phyloP scores from a whole-genome alignment of 306 rosid species.

The Styphnolobium japonicum region DNA sequence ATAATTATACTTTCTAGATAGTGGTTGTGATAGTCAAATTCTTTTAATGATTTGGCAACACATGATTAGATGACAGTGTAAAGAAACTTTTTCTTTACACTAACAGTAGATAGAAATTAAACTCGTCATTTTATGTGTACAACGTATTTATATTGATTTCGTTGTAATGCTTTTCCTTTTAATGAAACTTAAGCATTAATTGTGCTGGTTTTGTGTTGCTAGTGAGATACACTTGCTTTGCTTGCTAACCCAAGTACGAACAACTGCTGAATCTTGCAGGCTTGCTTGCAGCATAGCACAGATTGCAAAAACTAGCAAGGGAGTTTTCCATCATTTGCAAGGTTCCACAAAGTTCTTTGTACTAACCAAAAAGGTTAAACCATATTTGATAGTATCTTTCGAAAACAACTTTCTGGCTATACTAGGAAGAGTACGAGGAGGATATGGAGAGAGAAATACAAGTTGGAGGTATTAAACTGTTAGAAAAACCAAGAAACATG shows the following conservation, averaged over 20 bases:
- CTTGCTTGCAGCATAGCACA: background rate
- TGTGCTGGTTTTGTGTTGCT: background rate
- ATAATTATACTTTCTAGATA: too few species aligned
- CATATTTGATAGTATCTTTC: background rate
- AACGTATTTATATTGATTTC: background rate
- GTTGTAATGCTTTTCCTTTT: background rate
- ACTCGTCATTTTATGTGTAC: background rate
- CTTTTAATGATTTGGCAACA: too few species aligned
- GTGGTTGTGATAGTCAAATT: too few species aligned
- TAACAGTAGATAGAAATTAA: too few species aligned
- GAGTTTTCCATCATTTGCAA: slow-evolving; percentile 5
- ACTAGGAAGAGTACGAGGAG: background rate
- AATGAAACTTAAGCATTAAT: background rate
- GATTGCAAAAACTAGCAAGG: background rate
- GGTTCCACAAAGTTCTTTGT: background rate
- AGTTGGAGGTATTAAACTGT: too few species aligned
- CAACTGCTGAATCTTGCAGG: background rate
- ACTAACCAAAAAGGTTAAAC: background rate
- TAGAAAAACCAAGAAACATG: background rate
- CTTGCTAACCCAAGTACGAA: background rate
- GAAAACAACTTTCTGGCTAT: background rate
- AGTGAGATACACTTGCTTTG: background rate
- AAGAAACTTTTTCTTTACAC: too few species aligned
- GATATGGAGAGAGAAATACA: too few species aligned
- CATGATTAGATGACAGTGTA: too few species aligned